Base-by-base conservation (phyloP, 306 rosid species). In the Rosa persica region DNA sequence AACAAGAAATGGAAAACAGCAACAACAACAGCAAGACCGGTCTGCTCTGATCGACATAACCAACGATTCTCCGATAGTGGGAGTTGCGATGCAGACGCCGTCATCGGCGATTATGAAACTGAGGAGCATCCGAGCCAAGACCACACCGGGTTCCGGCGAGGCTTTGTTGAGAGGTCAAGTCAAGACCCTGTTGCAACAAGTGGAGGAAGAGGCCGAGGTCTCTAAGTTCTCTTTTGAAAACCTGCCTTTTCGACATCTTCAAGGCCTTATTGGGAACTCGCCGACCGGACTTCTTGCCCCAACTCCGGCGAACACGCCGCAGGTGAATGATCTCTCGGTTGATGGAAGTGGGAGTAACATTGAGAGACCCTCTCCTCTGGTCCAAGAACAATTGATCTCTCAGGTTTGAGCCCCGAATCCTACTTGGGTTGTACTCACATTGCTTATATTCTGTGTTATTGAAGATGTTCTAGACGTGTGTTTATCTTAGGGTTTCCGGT, bases 91-190 rank as follows among this genome's bases (percentile, higher is more conserved):
- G 40, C 89, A 76, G 76, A 93, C 98, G 2, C 98, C 98, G 0
- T 75, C 83, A 5, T 91, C 93, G 0, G 74, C 84, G 12, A 62
- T 77, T 15, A 83, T 48, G 34, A 92, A 87, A 72, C 87, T 86
- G 43, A 80, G 84, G 73, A 85, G 88, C 73, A 69, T 76, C 40
- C 49, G 83, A 15, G 85, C 88, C 80, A 93, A 84, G 90, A 85
- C 72, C 36, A 93, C 98, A 4, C 98, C 99, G 0, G 98, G 97
- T 0, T 93, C 99, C 0, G 99, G 99, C 2, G 99, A 96, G 76
- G 98, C 96, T 12, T 72, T 96, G 66, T 84, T 96, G 62, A 86
- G 99, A 86, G 97, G 97, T 77, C 99, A 96, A 38, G 99, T 93
- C 64, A 96, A 96, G 88, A 96, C 87, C 13, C 91, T 96, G 5